These are phyloP conservation scores for Dichotomocladium elegans DNA, from an alignment of 371 early-diverging fungal species.

Conservation along the genomic window DNA sequence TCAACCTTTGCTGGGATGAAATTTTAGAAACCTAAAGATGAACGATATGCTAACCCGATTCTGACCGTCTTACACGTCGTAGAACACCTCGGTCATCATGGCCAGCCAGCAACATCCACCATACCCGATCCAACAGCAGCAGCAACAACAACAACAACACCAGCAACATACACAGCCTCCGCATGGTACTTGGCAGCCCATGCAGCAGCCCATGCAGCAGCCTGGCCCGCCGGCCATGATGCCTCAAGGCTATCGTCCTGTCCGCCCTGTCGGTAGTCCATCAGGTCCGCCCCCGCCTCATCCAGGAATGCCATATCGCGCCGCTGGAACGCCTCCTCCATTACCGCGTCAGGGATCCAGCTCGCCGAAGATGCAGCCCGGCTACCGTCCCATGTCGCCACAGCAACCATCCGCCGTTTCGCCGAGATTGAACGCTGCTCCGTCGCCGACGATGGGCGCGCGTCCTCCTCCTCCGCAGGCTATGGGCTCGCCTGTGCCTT, in stretches of 20 bases:
- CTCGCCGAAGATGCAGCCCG: background rate
- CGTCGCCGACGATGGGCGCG: background rate
- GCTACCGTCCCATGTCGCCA: background rate
- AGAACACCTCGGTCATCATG: no score
- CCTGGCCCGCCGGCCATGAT: constrained; percentile 19
- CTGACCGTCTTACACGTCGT: no score
- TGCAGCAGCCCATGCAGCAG: background rate
- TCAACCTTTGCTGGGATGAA: no score
- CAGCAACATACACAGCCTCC: no score
- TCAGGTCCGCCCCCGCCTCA: constrained; percentile 11
- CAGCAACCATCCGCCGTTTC: background rate
- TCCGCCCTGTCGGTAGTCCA: background rate
- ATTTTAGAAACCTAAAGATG: no score
- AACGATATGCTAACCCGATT: no score
- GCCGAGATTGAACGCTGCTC: background rate
- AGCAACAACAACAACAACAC: no score
- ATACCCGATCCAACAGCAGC: constrained; percentile 18
- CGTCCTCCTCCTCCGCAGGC: no score
- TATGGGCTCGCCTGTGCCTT: constrained; percentile 1
- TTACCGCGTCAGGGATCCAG: background rate
- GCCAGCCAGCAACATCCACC: constrained; percentile 17
- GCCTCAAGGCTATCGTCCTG: constrained; percentile 13
- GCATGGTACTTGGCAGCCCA: no score
- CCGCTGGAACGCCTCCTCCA: constrained; percentile 13
- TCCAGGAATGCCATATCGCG: constrained; percentile 14